Base-by-base conservation (phyloP, 2,329 filamentous ascomycete species). In the Lojkania enalia region DNA sequence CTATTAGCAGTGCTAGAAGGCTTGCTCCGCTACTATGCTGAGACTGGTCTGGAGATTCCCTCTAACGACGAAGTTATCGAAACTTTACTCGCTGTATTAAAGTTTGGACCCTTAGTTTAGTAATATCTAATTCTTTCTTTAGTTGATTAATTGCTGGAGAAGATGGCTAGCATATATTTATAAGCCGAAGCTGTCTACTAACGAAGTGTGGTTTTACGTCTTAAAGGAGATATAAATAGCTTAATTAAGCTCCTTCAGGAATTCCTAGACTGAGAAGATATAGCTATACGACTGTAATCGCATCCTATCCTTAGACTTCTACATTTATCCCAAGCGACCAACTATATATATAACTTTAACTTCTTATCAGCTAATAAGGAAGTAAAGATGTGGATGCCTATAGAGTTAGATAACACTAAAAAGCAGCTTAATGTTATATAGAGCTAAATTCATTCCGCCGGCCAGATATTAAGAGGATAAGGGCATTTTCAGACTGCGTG, bases 401-500 rank as follows among this genome's bases (percentile, higher is more conserved):
- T 16, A 20, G 23, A 25, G 19, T 19, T 5, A 18, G 9, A 37
- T 4, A 35, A 25, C 25, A 20, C 5, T 21, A 21, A 44, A 39
- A 25, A 21, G 11, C 11, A 44, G 25, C n/a, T 38, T 13, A 13
- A 44, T 39, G 16, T 44, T 23, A 9, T 44, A 20, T 44, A 20
- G 16, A 23, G 30, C 23, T 20, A 44, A 37, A 25, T 44, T 18
- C 25, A 20, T n/a, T 44, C 11, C 20, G 25, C n/a, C 14, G 25
- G 42, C 33, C 5, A 20, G 25, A 44, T 44, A 39, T 39, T 44
- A 33, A 44, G 25, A 44, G 42, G 42, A 6, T 11, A 39, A 44
- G 42, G 42, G 11, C 25, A 27, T 9, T 44, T 44, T 31, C 12
- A 44, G 18, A 20, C 16, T 16, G 42, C 35, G 33, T 19, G 25